phyloP scores from a whole-genome alignment of 768 basidiomycete species.

The Panaeolus papilionaceus region DNA sequence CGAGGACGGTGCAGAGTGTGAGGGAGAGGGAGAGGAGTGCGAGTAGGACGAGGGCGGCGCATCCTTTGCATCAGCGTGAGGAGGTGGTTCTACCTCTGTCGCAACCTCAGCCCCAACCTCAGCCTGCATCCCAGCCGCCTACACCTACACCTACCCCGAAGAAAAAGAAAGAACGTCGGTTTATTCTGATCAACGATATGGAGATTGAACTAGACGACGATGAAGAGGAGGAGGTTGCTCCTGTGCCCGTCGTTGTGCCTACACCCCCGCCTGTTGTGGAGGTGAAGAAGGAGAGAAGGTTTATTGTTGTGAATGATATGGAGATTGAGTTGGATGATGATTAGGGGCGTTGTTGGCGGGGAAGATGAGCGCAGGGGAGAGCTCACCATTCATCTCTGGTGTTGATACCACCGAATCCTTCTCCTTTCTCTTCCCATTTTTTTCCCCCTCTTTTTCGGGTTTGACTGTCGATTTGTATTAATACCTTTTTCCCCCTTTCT shows the following conservation, averaged over 20 bases:
- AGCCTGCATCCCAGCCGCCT: not conserved
- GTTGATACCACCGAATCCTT: too few species aligned
- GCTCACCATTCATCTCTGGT: too few species aligned
- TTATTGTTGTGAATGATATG: constrained; percentile 47
- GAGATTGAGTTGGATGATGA: constrained; percentile 45
- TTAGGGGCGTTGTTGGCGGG: constrained; percentile 24
- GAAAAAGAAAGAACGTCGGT: constrained; percentile 33
- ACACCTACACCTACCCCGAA: not conserved
- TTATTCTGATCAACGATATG: constrained; percentile 46
- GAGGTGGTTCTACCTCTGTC: too few species aligned
- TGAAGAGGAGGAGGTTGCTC: constrained; percentile 31
- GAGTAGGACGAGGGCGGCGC: not conserved
- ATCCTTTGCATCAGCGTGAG: too few species aligned
- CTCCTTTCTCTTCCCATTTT: too few species aligned
- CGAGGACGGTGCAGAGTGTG: not conserved
- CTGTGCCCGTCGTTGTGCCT: not conserved
- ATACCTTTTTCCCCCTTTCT: too few species aligned
- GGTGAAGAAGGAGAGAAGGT: constrained; percentile 31
- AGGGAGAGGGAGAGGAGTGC: not conserved
- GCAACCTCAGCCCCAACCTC: not conserved
- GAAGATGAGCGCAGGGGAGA: constrained; percentile 20
- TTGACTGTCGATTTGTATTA: too few species aligned
- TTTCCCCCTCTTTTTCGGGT: too few species aligned
- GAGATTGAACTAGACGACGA: constrained; percentile 45
- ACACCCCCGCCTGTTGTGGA: not conserved